A percentile compares a stretch with the other conserved stretches of the same genome.
These are phyloP conservation scores for Linum trigynum DNA, from an alignment of 345 rosid species.

Conservation along the genomic window DNA sequence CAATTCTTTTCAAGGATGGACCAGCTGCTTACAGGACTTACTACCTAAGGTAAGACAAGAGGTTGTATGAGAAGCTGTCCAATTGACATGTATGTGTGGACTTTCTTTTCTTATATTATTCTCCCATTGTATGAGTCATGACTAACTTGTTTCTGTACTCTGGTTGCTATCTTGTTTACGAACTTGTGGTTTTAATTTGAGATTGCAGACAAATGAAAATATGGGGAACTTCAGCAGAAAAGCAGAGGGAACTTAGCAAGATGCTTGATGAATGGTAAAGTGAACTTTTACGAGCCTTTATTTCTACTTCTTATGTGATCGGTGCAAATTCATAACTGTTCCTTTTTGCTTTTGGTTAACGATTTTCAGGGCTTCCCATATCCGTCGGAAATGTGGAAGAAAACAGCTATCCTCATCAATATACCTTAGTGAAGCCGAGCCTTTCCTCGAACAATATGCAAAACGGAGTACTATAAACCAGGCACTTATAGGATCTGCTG, in stretches of 20 bases:
- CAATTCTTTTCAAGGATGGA: constrained; percentile 76
- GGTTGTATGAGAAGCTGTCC: neutral
- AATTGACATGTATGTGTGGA: neutral
- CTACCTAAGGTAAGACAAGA: constrained; percentile 48
- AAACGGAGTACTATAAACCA: constrained; percentile 63
- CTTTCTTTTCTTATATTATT: neutral
- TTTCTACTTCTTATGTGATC: constrained; percentile 10
- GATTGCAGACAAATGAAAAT: constrained; percentile 71
- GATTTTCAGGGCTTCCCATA: constrained; percentile 59
- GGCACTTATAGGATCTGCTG: constrained; percentile 83
- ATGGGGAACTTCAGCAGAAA: constrained; percentile 80
- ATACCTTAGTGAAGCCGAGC: constrained; percentile 89
- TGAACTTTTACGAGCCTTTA: constrained; percentile 13
- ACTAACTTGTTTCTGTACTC: neutral
- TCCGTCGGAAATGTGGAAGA: constrained; percentile 59
- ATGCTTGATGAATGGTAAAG: constrained; percentile 92
- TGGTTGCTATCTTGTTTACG: neutral
- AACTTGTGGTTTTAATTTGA: constrained; percentile 11
- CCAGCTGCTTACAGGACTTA: constrained; percentile 73
- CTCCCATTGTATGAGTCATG: neutral
- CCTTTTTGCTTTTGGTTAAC: constrained; percentile 1
- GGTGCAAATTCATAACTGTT: constrained; percentile 2
- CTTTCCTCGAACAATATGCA: constrained; percentile 79
- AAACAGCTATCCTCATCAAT: constrained; percentile 58
- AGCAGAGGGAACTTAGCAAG: constrained; percentile 73